Evolutionary conservation across 805 yeast species (phyloP), one percentile per base, ranked within the genome.

Genomic region (Wickerhamiella slavikovae): DNA sequence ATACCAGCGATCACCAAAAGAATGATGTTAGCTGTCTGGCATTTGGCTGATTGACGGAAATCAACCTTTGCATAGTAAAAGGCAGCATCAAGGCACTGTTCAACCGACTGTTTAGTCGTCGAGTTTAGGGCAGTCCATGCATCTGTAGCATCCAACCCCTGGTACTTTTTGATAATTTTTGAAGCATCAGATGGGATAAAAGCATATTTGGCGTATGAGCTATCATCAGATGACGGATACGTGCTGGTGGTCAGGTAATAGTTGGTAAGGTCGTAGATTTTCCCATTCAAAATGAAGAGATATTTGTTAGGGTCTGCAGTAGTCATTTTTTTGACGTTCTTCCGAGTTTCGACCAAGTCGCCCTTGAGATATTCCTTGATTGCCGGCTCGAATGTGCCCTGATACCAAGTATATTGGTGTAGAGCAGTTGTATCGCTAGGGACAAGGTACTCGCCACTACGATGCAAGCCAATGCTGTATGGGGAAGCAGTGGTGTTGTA

Each of bases 21-120:
- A 35, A 56, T 52, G 19, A 47, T 43, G 29, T 56, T 56, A 4
- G 61, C 51, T 1, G 49, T 53, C 31, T 53, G 59, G 30, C 61
- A 56, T 21, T 47, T 42, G 1, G 58, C 58, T 2, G 52, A 35
- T 12, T 55, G 35, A 13, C 61, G 41, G 39, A 56, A 55, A 31
- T 56, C 61, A 7, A 44, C 30, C 33, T 43, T 31, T 3, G 54
- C 60, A n/a, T 48, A 49, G 22, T 37, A 38, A 27, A 56, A 56
- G 3, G 49, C 52, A 24, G 43, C 45, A 24, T 52, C 44, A 31
- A 56, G 37, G 30, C 61, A 56, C 28, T 48, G 44, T 31, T 52
- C 25, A 6, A 44, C 31, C 15, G 40, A 35, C 2, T 45, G 29
- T 12, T 43, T 32, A 4, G 44, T 37, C 3, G 41, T 35, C 20